These are phyloP conservation scores for Cyberlindnera veronae DNA, from an alignment of 805 yeast genomes.

Conservation along the genomic window DNA sequence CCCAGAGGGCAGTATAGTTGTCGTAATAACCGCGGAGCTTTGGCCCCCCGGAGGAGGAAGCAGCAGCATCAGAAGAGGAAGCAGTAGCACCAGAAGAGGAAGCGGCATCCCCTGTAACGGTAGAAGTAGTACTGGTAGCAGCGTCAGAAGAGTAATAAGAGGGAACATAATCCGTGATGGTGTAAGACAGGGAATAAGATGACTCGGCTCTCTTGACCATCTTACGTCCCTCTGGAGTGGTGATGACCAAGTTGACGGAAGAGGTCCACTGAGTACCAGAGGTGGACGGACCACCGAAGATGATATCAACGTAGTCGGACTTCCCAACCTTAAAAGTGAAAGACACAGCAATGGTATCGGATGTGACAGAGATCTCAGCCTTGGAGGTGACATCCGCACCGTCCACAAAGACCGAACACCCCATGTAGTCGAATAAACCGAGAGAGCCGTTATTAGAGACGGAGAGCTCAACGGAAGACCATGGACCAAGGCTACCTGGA, in stretches of 20 bases:
- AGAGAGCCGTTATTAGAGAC: slow-evolving; percentile 2
- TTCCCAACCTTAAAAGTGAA: slow-evolving; percentile 5
- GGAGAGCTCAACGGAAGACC: slow-evolving; percentile 15
- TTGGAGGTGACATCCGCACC: slow-evolving; percentile 2
- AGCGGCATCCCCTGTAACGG: too few relatives aligned
- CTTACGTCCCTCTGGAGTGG: slow-evolving; percentile 6
- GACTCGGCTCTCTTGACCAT: too few relatives aligned
- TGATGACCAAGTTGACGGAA: slow-evolving; percentile 3
- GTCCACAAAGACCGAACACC: slow-evolving; percentile 2
- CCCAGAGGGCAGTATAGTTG: neutral
- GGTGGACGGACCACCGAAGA: slow-evolving; percentile 3
- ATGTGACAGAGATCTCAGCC: slow-evolving; percentile 3
- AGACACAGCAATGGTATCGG: neutral
- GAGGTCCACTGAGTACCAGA: slow-evolving; percentile 9
- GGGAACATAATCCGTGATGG: slow-evolving; percentile 7
- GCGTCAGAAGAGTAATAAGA: slow-evolving; percentile 1
- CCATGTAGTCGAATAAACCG: slow-evolving; percentile 12
- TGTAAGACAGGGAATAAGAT: neutral
- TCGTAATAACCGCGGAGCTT: neutral
- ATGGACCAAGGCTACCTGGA: slow-evolving; percentile 24
- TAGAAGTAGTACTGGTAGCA: neutral
- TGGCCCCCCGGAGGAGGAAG: neutral
- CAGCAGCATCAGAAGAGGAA: neutral
- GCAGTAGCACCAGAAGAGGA: too few relatives aligned
- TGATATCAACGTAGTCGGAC: slow-evolving; percentile 4